Percentiles rank a stretch among this genome's conserved stretches.
Conservation (phyloP, 768 basidiomycete species). For the Suillus occidentalis region DNA sequence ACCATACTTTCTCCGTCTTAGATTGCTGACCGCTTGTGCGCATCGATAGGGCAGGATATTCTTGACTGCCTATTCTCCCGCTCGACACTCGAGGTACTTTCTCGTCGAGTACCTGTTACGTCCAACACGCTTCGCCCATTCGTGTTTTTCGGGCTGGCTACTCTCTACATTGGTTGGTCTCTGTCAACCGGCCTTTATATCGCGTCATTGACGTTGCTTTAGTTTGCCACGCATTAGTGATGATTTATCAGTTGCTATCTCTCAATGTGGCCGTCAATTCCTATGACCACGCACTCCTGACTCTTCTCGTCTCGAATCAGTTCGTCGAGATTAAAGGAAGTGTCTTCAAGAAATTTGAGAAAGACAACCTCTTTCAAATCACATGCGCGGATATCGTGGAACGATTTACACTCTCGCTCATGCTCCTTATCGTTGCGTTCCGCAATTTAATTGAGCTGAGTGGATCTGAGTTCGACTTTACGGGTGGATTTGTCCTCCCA, state of each 20-base stretch:
- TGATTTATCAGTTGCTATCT: constrained; percentile 93
- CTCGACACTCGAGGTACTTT: constrained; percentile 78
- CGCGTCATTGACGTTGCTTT: neutral
- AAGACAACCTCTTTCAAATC: constrained; percentile 97
- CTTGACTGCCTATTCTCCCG: constrained; percentile 95
- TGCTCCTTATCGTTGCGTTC: constrained; percentile 89
- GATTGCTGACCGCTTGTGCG: constrained; percentile 94
- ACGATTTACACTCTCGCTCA: constrained; percentile 87
- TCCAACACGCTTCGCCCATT: constrained; percentile 75
- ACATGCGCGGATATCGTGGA: constrained; percentile 99
- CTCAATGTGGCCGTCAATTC: constrained; percentile 98
- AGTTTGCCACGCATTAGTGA: constrained; percentile 91
- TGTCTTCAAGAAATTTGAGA: constrained; percentile 99
- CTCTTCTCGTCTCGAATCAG: constrained; percentile 93
- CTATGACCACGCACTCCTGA: constrained; percentile 93
- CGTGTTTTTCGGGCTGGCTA: constrained; percentile 79
- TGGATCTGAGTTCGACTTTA: constrained; percentile 83
- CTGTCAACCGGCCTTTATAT: neutral
- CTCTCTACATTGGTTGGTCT: constrained; percentile 75
- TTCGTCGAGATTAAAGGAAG: constrained; percentile 99
- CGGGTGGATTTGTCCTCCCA: constrained; percentile 69
- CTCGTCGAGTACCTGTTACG: constrained; percentile 59
- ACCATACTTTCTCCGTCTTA: constrained; percentile 28
- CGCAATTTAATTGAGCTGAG: constrained; percentile 94
- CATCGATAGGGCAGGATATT: constrained; percentile 96